phyloP scores from a whole-genome alignment of 106 monocot species.

The Dendrobium officinale region DNA sequence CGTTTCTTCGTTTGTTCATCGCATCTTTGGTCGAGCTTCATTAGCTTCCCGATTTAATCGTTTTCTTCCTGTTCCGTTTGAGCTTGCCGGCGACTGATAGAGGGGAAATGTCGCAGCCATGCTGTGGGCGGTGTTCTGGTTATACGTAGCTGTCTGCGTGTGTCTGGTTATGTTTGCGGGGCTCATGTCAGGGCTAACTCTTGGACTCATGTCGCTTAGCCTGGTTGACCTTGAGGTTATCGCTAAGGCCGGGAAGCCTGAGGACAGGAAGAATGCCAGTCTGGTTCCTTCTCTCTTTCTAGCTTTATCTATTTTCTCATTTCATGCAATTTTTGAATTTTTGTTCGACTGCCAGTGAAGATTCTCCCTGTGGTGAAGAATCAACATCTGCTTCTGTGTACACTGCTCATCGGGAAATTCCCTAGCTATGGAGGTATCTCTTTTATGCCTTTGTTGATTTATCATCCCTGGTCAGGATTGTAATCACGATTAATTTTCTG shows the following conservation, averaged over 20 bases:
- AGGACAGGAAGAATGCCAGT: conserved; percentile 69
- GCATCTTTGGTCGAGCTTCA: background rate
- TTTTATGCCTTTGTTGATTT: background rate
- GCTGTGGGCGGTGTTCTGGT: conserved; percentile 76
- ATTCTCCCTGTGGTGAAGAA: conserved; percentile 95
- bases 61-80: background rate
- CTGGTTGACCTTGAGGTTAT: conserved; percentile 98
- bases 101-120: conserved; percentile 2
- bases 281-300: background rate
- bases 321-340: background rate
- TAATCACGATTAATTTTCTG: background rate
- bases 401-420: conserved; percentile 96
- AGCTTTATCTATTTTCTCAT: background rate
- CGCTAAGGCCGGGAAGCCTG: conserved; percentile 65
- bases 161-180: conserved; percentile 84
- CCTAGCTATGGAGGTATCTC: conserved; percentile 87
- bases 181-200: conserved; percentile 97
- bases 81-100: background rate
- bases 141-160: conserved; percentile 46
- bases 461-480: background rate
- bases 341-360: conserved; percentile 40
- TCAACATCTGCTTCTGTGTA: conserved; percentile 94
- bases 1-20: background rate
- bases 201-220: conserved; percentile 98
- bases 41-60: background rate